Conservation (phyloP, 352 stramenopile species). For the Pythium diclinum region DNA sequence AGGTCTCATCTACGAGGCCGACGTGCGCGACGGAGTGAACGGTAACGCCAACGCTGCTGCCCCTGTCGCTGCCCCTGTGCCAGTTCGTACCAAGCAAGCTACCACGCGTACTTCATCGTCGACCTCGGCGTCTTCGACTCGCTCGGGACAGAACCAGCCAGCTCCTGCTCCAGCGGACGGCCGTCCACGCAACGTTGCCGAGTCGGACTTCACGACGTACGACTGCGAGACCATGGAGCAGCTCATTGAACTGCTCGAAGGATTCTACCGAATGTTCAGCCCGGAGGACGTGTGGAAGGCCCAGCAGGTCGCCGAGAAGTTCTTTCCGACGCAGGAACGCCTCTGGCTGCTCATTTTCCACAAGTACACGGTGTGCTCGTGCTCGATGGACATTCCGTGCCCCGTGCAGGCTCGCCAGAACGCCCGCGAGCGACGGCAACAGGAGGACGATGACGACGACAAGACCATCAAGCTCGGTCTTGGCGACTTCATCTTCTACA, state of each 20-base stretch:
- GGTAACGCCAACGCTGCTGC: neutral
- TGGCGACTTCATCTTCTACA: slow-evolving; percentile 99
- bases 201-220: slow-evolving; percentile 74
- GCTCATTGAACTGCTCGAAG: slow-evolving; percentile 52
- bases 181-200: slow-evolving; percentile 62
- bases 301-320: slow-evolving; percentile 75
- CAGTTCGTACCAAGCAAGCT: neutral
- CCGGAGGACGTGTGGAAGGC: slow-evolving; percentile 82
- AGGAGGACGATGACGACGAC: slow-evolving; percentile 65
- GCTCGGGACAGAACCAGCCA: slow-evolving; percentile 4
- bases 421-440: slow-evolving; percentile 36
- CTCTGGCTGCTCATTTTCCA: slow-evolving; percentile 84
- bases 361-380: slow-evolving; percentile 85
- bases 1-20: slow-evolving; percentile 95
- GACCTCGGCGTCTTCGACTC: slow-evolving; percentile 14
- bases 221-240: slow-evolving; percentile 78
- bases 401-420: slow-evolving; percentile 65
- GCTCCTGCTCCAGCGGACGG: slow-evolving; percentile 30
- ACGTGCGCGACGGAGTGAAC: slow-evolving; percentile 67
- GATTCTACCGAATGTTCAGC: slow-evolving; percentile 80
- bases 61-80: slow-evolving; percentile 7
- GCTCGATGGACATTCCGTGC: slow-evolving; percentile 74
- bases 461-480: slow-evolving; percentile 93
- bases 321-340: slow-evolving; percentile 69
- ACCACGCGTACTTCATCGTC: slow-evolving; percentile 9